Percentiles rank a stretch among this genome's conserved stretches.
These are phyloP conservation scores for Pseudonitzschia multiseries DNA, from an alignment of 108 stramenopile species.

Conservation along the genomic window DNA sequence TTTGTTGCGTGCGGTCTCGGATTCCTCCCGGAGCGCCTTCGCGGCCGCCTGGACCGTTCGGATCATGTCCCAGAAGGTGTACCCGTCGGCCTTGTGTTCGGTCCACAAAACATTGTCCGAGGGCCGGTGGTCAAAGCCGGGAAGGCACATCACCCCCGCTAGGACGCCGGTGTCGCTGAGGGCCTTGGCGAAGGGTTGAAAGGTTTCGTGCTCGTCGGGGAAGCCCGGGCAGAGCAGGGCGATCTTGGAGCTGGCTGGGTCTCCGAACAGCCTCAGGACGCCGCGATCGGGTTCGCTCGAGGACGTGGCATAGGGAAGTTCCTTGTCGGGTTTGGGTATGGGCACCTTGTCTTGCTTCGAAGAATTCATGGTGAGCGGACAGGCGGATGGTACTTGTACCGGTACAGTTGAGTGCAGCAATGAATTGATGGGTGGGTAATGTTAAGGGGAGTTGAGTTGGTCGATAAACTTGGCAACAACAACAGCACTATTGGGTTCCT, in stretches of 20 bases:
- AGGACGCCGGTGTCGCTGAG: neutral
- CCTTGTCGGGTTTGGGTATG: too few species aligned
- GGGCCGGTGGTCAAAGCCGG: conserved; percentile 3
- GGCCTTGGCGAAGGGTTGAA: neutral
- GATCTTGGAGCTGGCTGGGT: neutral
- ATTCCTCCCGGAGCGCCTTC: neutral
- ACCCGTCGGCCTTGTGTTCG: neutral
- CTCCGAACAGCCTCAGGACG: neutral
- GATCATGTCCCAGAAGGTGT: neutral
- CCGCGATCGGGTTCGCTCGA: too few species aligned
- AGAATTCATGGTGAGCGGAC: too few species aligned
- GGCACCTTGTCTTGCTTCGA: too few species aligned
- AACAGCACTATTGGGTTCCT: too few species aligned
- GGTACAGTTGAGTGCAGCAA: too few species aligned
- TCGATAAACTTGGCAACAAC: too few species aligned
- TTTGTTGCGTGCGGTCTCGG: neutral
- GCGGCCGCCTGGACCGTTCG: neutral
- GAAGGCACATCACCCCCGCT: neutral
- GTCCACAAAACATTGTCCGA: neutral
- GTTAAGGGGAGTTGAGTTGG: too few species aligned
- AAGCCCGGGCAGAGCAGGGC: neutral
- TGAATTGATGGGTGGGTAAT: too few species aligned
- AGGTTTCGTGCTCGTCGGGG: neutral
- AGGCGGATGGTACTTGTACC: too few species aligned
- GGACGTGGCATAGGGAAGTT: too few species aligned